Percentiles rank a stretch among this genome's conserved stretches.
Evolutionary conservation across 495 filamentous ascomycete species (phyloP).

Genomic region (Tuber indicum): DNA sequence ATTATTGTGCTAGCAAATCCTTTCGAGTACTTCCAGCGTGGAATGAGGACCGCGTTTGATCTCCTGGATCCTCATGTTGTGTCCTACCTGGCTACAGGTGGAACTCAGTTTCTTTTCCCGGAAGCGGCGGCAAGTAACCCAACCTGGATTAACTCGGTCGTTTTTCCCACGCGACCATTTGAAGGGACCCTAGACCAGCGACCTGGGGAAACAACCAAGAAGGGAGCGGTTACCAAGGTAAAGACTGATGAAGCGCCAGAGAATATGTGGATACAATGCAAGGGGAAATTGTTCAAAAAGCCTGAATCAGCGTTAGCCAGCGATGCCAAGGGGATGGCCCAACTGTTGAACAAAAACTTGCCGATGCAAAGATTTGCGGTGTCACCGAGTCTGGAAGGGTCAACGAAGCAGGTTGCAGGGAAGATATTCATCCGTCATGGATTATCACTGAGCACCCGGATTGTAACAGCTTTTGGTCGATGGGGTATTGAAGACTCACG

Average conservation of each 20-base stretch:
- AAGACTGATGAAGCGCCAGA: slow-evolving; percentile 12
- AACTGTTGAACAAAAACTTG: slow-evolving; percentile 19
- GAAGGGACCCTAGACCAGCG: not conserved
- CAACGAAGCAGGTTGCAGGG: slow-evolving; percentile 24
- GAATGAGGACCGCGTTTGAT: slow-evolving; percentile 23
- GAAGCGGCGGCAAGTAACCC: slow-evolving; percentile 14
- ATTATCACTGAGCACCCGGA: slow-evolving; percentile 16
- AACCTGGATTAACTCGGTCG: slow-evolving; percentile 18
- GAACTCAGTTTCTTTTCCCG: slow-evolving; percentile 29
- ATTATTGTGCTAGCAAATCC: slow-evolving; percentile 28
- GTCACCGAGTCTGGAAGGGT: not conserved
- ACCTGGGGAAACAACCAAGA: not conserved
- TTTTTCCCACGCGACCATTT: slow-evolving; percentile 23
- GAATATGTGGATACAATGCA: slow-evolving; percentile 13
- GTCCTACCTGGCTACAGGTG: slow-evolving; percentile 22
- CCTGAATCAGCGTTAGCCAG: slow-evolving; percentile 11
- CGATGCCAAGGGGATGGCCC: slow-evolving; percentile 16
- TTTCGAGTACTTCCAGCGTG: slow-evolving; percentile 34
- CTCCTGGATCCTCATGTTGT: slow-evolving; percentile 23
- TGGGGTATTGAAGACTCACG: slow-evolving; percentile 10
- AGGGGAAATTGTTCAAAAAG: slow-evolving; percentile 28
- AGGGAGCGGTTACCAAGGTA: slow-evolving; percentile 21
- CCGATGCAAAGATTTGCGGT: slow-evolving; percentile 28
- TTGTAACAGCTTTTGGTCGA: slow-evolving; percentile 14
- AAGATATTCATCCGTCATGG: slow-evolving; percentile 26